These are phyloP conservation scores for Linum trigynum DNA, from an alignment of 345 rosid species.

Conservation along the genomic window DNA sequence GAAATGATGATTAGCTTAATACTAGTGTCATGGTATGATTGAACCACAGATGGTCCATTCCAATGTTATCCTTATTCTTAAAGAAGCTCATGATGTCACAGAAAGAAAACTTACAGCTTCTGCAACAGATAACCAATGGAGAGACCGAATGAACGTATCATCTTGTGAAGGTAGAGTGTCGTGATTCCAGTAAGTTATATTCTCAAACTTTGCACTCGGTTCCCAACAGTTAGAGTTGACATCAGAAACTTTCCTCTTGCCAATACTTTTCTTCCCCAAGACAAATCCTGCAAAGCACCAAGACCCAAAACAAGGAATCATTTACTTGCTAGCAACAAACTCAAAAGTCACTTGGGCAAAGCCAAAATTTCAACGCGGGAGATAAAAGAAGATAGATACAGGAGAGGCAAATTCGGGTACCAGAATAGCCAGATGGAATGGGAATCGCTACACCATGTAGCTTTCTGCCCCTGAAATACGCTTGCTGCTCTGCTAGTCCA, in stretches of 20 bases:
- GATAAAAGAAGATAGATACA: neutral
- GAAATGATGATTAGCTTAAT: neutral
- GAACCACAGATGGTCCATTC: neutral
- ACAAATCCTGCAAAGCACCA: slow-evolving; percentile 50
- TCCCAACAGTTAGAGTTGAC: slow-evolving; percentile 49
- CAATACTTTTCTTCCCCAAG: slow-evolving; percentile 46
- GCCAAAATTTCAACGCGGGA: too few relatives aligned
- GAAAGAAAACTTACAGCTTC: slow-evolving; percentile 45
- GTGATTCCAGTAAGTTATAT: slow-evolving; percentile 81
- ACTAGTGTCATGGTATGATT: neutral
- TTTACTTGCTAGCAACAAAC: neutral
- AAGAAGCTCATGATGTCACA: neutral
- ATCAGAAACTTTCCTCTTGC: slow-evolving; percentile 43
- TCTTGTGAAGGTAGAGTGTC: slow-evolving; percentile 68
- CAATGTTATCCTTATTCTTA: too few relatives aligned
- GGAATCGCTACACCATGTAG: slow-evolving; percentile 58
- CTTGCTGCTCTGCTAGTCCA: slow-evolving; percentile 57
- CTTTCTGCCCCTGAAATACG: slow-evolving; percentile 81
- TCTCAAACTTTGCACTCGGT: slow-evolving; percentile 57
- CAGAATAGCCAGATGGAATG: slow-evolving; percentile 61
- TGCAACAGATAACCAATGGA: slow-evolving; percentile 66
- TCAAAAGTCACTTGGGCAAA: neutral
- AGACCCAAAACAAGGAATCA: neutral
- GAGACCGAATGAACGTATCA: slow-evolving; percentile 59
- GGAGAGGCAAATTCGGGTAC: slow-evolving; percentile 22